These are phyloP conservation scores for Nitzschia sp. DNA, from an alignment of 108 stramenopile genomes.

Conservation along the genomic window DNA sequence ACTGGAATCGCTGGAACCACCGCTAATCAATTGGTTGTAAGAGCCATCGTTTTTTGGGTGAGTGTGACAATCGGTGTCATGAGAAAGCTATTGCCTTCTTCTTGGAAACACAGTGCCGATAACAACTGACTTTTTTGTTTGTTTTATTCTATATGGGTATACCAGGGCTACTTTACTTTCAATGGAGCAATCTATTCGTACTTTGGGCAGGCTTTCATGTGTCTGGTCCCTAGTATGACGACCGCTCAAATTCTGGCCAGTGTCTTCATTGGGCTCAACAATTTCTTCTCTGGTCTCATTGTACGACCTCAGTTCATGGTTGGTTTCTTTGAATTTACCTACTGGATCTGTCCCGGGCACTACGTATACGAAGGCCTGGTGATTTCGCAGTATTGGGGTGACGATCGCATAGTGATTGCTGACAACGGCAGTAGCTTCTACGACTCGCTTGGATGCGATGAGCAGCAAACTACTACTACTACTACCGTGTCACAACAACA, in stretches of 20 bases:
- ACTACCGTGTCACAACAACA: too few relatives aligned
- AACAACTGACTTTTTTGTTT: background rate
- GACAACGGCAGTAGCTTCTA: constrained; percentile 50
- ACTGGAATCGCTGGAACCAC: constrained; percentile 30
- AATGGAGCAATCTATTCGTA: constrained; percentile 74
- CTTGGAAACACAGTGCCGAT: too few relatives aligned
- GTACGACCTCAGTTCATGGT: constrained; percentile 63
- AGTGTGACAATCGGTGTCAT: background rate
- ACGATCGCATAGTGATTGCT: constrained; percentile 44
- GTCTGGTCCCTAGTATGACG: constrained; percentile 56
- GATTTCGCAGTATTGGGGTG: constrained; percentile 45
- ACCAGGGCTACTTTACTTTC: constrained; percentile 71
- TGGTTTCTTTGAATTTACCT: constrained; percentile 47
- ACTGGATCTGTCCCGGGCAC: constrained; percentile 73
- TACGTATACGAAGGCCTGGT: constrained; percentile 77
- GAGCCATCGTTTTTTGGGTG: constrained; percentile 34
- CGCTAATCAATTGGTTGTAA: constrained; percentile 28
- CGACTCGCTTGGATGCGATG: constrained; percentile 29
- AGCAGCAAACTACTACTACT: constrained; percentile 2
- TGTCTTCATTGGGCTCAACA: constrained; percentile 77
- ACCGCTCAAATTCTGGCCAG: constrained; percentile 65
- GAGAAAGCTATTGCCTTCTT: too few relatives aligned
- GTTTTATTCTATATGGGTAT: too few relatives aligned
- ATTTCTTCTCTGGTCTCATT: constrained; percentile 77
- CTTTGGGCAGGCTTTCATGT: constrained; percentile 80